A percentile compares a stretch with the other conserved stretches of the same genome.
Evolutionary conservation across 495 filamentous ascomycete species (phyloP).

Genomic region (Pseudevernia furfuracea): DNA sequence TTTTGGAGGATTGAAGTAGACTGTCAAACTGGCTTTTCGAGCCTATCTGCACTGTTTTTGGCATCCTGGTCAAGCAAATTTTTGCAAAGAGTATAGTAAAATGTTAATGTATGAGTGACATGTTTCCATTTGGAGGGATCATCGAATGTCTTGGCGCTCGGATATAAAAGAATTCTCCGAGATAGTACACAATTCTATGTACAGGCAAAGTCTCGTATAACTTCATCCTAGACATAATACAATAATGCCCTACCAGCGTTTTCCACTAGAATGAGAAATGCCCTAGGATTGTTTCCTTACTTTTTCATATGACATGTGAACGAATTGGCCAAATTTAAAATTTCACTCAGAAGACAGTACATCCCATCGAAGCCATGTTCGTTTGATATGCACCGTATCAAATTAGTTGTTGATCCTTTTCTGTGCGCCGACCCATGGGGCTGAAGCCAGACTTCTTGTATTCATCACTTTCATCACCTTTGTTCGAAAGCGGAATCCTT

Average conservation of each 20-base stretch:
- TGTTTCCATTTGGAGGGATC: too few species aligned
- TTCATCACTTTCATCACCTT: not conserved
- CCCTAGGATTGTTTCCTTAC: not conserved
- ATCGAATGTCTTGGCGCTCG: not conserved
- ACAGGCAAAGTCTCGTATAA: not conserved
- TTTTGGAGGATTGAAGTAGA: conserved; percentile 56
- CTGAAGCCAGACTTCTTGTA: not conserved
- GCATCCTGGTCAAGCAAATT: conserved; percentile 35
- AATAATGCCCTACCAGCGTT: not conserved
- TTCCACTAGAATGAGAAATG: not conserved
- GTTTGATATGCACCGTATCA: not conserved
- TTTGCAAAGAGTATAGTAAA: too few species aligned
- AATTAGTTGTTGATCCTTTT: too few species aligned
- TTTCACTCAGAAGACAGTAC: not conserved
- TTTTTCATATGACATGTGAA: not conserved
- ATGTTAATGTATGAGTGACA: not conserved
- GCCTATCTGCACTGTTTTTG: conserved; percentile 59
- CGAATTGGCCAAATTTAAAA: not conserved
- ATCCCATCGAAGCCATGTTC: not conserved
- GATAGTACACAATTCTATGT: not conserved
- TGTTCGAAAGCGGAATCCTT: not conserved
- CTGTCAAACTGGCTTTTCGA: conserved; percentile 63
- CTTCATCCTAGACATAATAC: not conserved
- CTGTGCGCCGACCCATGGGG: not conserved
- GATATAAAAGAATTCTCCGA: not conserved